Conservation (phyloP, 108 stramenopile species). For the Bacterosira constricta region DNA sequence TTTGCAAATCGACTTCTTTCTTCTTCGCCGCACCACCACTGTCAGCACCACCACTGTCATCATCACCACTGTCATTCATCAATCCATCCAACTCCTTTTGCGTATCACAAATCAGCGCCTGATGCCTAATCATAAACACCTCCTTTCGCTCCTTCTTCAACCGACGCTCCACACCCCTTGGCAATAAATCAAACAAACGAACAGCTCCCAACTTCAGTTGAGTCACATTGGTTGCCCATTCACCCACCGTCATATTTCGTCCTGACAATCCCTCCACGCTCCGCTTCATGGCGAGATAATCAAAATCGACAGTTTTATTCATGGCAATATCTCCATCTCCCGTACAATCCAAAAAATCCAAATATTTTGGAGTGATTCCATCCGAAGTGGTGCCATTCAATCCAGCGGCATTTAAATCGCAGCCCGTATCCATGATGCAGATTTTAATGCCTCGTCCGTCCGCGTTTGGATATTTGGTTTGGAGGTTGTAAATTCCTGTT, state of each 20-base stretch:
- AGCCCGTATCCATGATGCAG: conserved; percentile 91
- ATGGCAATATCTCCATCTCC: conserved; percentile 91
- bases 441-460: conserved; percentile 85
- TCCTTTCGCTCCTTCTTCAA: conserved; percentile 14
- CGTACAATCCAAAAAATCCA: conserved; percentile 90
- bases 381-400: conserved; percentile 44
- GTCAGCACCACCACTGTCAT: not conserved
- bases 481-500: conserved; percentile 50
- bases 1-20: conserved; percentile 8
- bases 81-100: conserved; percentile 39
- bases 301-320: conserved; percentile 21
- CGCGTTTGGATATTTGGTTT: conserved; percentile 48
- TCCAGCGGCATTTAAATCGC: conserved; percentile 85
- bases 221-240: conserved; percentile 26
- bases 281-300: conserved; percentile 2
- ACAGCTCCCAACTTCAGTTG: conserved; percentile 28
- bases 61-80: not conserved
- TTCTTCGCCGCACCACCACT: not conserved
- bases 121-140: conserved; percentile 22
- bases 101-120: conserved; percentile 31
- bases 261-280: conserved; percentile 58
- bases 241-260: conserved; percentile 35
- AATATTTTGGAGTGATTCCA: conserved; percentile 68
- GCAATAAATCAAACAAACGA: conserved; percentile 20
- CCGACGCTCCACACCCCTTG: not conserved